Evolutionary conservation across 345 rosid genomes (phyloP).

Genomic region (Populus davidiana): DNA sequence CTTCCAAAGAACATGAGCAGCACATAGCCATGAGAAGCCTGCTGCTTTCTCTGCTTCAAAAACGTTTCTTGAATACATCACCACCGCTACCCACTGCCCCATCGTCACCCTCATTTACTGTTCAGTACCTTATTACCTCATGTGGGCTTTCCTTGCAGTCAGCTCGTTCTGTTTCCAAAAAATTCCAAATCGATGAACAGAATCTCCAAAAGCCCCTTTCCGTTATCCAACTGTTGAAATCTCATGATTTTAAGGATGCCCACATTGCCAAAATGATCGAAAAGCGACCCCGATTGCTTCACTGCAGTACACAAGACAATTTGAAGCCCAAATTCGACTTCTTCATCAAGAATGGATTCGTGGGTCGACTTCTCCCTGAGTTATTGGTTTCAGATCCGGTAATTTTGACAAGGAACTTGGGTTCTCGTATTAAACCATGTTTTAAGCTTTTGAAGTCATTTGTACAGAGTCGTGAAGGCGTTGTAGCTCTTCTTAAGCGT

Average conservation of each 20-base stretch:
- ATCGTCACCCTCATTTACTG: background rate
- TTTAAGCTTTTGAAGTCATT: background rate
- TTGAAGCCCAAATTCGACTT: background rate
- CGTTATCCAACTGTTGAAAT: background rate
- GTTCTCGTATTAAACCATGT: background rate
- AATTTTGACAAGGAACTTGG: background rate
- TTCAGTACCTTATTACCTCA: background rate
- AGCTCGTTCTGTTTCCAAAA: background rate
- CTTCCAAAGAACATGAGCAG: background rate
- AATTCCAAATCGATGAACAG: background rate
- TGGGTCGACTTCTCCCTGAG: background rate
- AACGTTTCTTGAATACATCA: background rate
- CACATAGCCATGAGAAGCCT: background rate
- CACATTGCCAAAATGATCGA: background rate
- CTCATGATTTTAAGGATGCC: background rate
- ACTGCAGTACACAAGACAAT: background rate
- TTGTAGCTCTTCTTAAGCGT: background rate
- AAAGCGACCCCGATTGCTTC: background rate
- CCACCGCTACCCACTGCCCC: background rate
- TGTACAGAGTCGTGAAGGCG: background rate
- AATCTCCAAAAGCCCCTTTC: background rate
- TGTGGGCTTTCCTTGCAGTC: background rate
- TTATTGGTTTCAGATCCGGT: background rate
- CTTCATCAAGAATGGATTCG: background rate
- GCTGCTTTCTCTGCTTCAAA: background rate